phyloP scores from a whole-genome alignment of 1,284 basidiomycete genomes.

The Apiotrichum domesticum region DNA sequence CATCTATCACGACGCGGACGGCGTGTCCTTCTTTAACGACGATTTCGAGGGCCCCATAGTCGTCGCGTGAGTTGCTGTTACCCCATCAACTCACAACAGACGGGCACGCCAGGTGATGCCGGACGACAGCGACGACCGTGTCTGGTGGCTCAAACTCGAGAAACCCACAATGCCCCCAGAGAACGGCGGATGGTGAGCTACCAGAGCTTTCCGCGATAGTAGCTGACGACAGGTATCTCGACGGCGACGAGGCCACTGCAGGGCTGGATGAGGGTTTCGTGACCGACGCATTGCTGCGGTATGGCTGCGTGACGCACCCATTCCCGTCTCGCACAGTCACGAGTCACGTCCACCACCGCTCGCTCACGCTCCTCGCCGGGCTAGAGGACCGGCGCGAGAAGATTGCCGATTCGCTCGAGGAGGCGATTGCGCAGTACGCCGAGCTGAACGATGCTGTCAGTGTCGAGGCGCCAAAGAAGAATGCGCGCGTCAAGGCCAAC shows the following conservation, averaged over 20 bases:
- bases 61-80: background rate
- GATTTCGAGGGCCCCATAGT: background rate
- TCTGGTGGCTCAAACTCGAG: background rate
- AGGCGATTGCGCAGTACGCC: background rate
- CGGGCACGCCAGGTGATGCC: background rate
- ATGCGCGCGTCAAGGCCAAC: too few relatives aligned
- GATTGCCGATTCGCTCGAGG: background rate
- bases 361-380: background rate
- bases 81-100: background rate
- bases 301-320: background rate
- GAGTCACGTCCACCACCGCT: background rate
- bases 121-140: background rate
- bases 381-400: background rate
- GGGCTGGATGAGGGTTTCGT: background rate
- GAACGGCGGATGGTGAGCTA: too few relatives aligned
- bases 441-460: too few relatives aligned
- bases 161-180: too few relatives aligned
- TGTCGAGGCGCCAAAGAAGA: background rate
- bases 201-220: too few relatives aligned
- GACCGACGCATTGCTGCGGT: background rate
- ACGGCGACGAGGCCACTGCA: background rate
- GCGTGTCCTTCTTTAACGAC: background rate
- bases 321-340: background rate
- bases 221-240: background rate
- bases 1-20: too few relatives aligned